Evolutionary conservation across 139 green algal genomes (phyloP).

Genomic region (Dunaliella primolecta): DNA sequence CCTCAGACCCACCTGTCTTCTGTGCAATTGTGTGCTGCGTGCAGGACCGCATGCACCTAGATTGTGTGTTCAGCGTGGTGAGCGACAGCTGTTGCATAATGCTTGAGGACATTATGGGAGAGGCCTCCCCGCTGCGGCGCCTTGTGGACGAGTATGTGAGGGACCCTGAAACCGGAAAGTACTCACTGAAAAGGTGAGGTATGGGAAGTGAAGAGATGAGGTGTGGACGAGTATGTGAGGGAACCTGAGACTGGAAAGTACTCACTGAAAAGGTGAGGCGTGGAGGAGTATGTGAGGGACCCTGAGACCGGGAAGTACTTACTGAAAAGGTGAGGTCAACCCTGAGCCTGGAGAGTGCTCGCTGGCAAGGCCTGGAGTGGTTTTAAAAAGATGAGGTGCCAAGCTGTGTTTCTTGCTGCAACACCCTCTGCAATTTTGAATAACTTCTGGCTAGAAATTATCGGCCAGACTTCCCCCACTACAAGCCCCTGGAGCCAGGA

Average conservation of each 20-base stretch:
- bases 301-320: constrained; percentile 46
- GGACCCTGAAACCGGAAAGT: constrained; percentile 44
- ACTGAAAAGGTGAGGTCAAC: constrained; percentile 31
- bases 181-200: constrained; percentile 39
- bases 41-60: constrained; percentile 96
- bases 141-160: constrained; percentile 71
- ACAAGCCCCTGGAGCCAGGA: too few relatives aligned
- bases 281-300: constrained; percentile 64
- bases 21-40: too few relatives aligned
- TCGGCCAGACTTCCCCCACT: too few relatives aligned
- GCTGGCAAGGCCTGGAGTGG: too few relatives aligned
- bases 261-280: constrained; percentile 40
- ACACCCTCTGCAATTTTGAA: too few relatives aligned
- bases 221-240: constrained; percentile 67
- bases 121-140: constrained; percentile 59
- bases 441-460: too few relatives aligned
- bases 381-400: too few relatives aligned
- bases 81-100: constrained; percentile 82
- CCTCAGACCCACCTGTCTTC: background rate
- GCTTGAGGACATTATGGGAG: constrained; percentile 84
- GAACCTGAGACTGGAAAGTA: constrained; percentile 50
- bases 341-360: too few relatives aligned
- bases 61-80: constrained; percentile 92
- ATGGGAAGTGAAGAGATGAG: too few relatives aligned
- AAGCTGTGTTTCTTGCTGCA: too few relatives aligned